phyloP scores from a whole-genome alignment of 148 eudicot species.

The Chenopodium album region DNA sequence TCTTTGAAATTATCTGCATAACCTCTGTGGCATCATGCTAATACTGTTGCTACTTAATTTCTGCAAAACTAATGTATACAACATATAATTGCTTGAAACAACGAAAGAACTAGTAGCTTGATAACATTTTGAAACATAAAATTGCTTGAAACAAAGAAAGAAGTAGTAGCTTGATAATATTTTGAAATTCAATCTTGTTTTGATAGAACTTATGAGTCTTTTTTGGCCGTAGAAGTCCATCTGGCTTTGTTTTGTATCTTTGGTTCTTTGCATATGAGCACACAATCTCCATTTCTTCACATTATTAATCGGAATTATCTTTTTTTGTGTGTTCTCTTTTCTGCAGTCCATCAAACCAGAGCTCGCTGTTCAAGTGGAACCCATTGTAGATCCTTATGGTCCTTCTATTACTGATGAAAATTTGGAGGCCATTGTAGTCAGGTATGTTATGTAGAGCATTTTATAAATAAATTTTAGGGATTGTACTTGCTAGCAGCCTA shows the following conservation, averaged over 20 bases:
- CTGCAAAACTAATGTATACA: neutral
- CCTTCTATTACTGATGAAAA: constrained; percentile 80
- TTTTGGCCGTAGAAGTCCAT: neutral
- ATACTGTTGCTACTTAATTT: neutral
- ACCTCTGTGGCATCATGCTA: neutral
- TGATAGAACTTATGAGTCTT: neutral
- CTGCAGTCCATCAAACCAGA: constrained; percentile 77
- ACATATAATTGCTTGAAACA: too few relatives aligned
- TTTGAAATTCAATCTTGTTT: neutral
- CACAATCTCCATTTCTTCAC: neutral
- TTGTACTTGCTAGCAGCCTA: neutral
- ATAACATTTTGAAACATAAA: too few relatives aligned
- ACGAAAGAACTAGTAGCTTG: too few relatives aligned
- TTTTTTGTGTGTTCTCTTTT: neutral
- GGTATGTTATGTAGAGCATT: constrained; percentile 40
- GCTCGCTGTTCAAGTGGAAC: constrained; percentile 71
- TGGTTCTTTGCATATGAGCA: neutral
- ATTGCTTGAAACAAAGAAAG: too few relatives aligned
- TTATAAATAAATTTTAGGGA: neutral
- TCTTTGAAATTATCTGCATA: neutral
- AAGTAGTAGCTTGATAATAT: neutral
- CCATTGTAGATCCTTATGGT: constrained; percentile 82
- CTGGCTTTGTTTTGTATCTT: neutral
- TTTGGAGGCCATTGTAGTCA: constrained; percentile 92
- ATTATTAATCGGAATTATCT: neutral